These are phyloP conservation scores for Halophytophthora batemanensis DNA, from an alignment of 352 stramenopile species.

Conservation along the genomic window DNA sequence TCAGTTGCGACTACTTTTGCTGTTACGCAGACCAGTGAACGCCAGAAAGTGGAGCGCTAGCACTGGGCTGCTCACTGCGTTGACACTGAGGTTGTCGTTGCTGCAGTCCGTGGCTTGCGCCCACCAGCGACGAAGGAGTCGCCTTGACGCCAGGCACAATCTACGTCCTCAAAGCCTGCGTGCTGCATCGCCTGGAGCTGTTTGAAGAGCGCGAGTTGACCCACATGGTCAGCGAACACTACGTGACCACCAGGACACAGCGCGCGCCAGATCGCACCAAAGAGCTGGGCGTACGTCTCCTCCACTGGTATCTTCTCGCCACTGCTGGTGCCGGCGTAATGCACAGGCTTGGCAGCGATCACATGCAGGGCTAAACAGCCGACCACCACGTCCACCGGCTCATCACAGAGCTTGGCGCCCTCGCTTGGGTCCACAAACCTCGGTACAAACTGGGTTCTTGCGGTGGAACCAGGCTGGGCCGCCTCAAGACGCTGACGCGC, in stretches of 20 bases:
- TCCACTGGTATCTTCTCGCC: constrained; percentile 11
- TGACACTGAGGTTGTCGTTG: constrained; percentile 3
- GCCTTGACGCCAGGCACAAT: constrained; percentile 69
- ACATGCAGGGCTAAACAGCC: constrained; percentile 71
- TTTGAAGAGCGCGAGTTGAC: constrained; percentile 55
- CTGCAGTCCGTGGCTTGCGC: constrained; percentile 24
- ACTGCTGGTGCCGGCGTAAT: constrained; percentile 29
- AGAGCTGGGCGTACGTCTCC: constrained; percentile 49
- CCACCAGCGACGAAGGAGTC: constrained; percentile 75
- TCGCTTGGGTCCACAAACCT: constrained; percentile 12
- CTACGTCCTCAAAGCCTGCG: constrained; percentile 69
- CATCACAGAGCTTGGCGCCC: constrained; percentile 17
- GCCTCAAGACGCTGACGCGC: constrained; percentile 39
- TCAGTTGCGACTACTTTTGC: too few relatives aligned
- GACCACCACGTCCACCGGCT: constrained; percentile 54
- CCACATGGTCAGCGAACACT: constrained; percentile 72
- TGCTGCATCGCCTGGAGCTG: constrained; percentile 55
- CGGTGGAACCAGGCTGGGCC: neutral
- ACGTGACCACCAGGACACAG: constrained; percentile 62
- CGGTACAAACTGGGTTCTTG: constrained; percentile 20
- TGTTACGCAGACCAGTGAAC: too few relatives aligned
- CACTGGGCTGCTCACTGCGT: constrained; percentile 20
- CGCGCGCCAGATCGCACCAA: constrained; percentile 47
- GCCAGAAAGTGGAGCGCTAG: too few relatives aligned
- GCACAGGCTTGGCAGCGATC: constrained; percentile 43